phyloP scores from a whole-genome alignment of 2,329 filamentous ascomycete species.

The Aspergillus amoenus region DNA sequence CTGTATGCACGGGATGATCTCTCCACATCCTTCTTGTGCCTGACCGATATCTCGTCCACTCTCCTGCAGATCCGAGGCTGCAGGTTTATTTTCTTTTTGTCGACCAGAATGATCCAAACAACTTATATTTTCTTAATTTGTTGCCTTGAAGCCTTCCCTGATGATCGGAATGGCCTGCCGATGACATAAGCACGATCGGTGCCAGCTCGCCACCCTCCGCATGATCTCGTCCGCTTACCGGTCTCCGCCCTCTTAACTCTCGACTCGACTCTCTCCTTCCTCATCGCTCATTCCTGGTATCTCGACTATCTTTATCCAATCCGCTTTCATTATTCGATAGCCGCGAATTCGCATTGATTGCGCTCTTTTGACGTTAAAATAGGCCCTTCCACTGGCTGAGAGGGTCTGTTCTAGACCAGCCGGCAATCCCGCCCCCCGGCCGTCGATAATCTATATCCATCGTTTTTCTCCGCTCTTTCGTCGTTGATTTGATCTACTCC shows the following conservation, averaged over 20 bases:
- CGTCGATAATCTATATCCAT: constrained; percentile 9
- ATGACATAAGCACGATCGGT: constrained; percentile 18
- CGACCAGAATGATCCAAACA: background rate
- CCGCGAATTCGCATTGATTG: background rate
- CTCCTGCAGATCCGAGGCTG: background rate
- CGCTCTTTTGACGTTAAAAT: background rate
- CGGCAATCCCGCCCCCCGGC: constrained; percentile 11
- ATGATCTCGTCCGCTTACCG: constrained; percentile 7
- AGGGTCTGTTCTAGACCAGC: constrained; percentile 18
- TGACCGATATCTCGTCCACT: background rate
- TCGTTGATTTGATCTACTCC: background rate
- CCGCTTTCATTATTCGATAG: background rate
- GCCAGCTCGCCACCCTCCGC: constrained; percentile 7
- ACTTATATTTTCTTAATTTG: background rate
- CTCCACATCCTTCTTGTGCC: background rate
- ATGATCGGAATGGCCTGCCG: background rate
- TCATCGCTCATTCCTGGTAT: constrained; percentile 4
- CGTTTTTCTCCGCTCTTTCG: constrained; percentile 5
- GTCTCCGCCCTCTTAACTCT: background rate
- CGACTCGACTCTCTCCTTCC: background rate
- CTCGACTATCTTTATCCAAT: constrained; percentile 5
- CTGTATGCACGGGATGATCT: background rate
- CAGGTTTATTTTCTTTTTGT: background rate
- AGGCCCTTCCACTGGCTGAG: constrained; percentile 15
- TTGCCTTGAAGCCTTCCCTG: background rate